phyloP scores from a whole-genome alignment of 2,329 filamentous ascomycete species.

The Teratosphaeriaceae sp. region DNA sequence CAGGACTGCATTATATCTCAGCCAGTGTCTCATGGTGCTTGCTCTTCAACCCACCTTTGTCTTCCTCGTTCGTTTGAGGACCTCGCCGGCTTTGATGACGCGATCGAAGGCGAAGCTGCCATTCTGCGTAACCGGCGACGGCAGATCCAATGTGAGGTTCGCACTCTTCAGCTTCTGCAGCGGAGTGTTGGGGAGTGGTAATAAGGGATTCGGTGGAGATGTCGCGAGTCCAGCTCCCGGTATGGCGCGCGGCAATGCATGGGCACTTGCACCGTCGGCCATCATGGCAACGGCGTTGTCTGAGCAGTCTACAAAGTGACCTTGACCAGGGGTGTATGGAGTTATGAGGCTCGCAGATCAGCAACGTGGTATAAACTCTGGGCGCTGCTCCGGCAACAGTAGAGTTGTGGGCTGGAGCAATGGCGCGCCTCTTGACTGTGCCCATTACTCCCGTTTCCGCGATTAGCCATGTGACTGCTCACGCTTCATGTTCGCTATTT shows the following conservation, averaged over 20 bases:
- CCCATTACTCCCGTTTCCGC: no score
- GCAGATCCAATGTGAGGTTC: slow-evolving; percentile 52
- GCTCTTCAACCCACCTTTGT: slow-evolving; percentile 61
- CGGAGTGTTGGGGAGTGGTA: slow-evolving; percentile 10
- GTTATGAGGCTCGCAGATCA: no score
- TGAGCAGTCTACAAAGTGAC: no score
- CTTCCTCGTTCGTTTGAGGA: slow-evolving; percentile 84
- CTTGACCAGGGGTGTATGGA: no score
- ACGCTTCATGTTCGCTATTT: no score
- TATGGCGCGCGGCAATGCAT: slow-evolving; percentile 4
- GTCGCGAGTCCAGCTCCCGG: slow-evolving; percentile 4
- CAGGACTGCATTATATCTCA: slow-evolving; percentile 57
- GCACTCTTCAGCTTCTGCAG: slow-evolving; percentile 6
- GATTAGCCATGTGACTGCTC: no score
- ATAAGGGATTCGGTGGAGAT: background rate
- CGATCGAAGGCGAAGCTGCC: slow-evolving; percentile 95
- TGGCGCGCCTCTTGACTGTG: no score
- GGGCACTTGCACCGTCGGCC: slow-evolving; percentile 17
- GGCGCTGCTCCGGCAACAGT: no score
- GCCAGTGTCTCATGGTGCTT: slow-evolving; percentile 6
- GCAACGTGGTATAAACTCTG: no score
- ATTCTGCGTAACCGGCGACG: slow-evolving; percentile 87
- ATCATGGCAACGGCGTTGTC: no score
- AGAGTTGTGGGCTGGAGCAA: no score
- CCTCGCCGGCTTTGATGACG: slow-evolving; percentile 80